A percentile compares a stretch with the other conserved stretches of the same genome.
These are phyloP conservation scores for Diplotaxis tenuifolia DNA, from an alignment of 345 rosid genomes.

Conservation along the genomic window DNA sequence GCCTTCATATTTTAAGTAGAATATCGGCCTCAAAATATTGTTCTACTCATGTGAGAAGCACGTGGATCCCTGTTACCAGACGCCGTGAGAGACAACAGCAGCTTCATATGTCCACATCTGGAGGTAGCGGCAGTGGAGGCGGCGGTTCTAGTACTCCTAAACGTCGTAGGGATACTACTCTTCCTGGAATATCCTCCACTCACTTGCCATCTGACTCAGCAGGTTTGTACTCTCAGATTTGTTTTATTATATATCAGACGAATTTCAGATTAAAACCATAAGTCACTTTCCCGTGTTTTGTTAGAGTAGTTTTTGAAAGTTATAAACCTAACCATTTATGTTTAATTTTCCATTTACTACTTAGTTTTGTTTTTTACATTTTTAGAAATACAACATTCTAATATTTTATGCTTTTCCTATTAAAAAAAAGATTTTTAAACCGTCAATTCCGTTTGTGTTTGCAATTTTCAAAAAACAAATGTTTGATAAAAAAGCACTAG, in stretches of 20 bases:
- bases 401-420: not conserved
- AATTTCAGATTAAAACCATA: slow-evolving; percentile 21
- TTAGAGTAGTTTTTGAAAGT: not conserved
- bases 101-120: slow-evolving; percentile 33
- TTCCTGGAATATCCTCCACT: slow-evolving; percentile 25
- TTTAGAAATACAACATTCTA: not conserved
- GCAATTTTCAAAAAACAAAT: not conserved
- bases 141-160: slow-evolving; percentile 18
- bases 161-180: slow-evolving; percentile 29
- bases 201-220: slow-evolving; percentile 31
- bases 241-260: not conserved
- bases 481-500: not conserved
- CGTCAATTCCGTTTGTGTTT: not conserved
- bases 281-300: not conserved
- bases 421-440: not conserved
- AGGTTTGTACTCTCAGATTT: slow-evolving; percentile 22
- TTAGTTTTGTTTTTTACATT: not conserved
- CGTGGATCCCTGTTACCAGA: slow-evolving; percentile 65
- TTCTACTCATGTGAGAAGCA: slow-evolving; percentile 68
- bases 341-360: not conserved
- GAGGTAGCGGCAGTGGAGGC: slow-evolving; percentile 20
- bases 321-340: not conserved
- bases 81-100: slow-evolving; percentile 60
- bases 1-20: too few species aligned
- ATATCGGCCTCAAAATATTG: too few species aligned